These are phyloP conservation scores for Trichomonas tenax DNA, from an alignment of 208 protist species.

Conservation along the genomic window DNA sequence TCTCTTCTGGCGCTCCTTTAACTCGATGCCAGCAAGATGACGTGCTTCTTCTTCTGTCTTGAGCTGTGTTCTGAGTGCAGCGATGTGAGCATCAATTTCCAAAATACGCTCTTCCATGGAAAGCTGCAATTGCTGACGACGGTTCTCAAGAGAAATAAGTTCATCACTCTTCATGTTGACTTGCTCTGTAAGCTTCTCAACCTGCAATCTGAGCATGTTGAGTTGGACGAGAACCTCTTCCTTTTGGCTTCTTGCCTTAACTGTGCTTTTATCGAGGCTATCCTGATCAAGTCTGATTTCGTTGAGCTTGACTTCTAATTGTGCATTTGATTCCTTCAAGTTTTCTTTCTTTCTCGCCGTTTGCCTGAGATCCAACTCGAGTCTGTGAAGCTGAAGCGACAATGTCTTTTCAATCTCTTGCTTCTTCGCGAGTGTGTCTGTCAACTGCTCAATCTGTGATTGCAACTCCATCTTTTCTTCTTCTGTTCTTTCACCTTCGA, in stretches of 20 bases:
- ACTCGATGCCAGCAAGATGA: not conserved
- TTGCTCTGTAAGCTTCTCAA: conserved; percentile 10
- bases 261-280: not conserved
- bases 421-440: not conserved
- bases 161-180: conserved; percentile 12
- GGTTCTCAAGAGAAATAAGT: not conserved
- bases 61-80: not conserved
- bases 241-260: not conserved
- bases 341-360: not conserved
- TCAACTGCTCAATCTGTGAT: not conserved
- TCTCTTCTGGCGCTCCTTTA: not conserved
- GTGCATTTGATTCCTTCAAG: not conserved
- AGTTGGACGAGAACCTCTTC: not conserved
- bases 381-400: not conserved
- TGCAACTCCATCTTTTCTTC: conserved; percentile 5
- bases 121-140: not conserved
- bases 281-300: not conserved
- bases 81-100: conserved; percentile 1
- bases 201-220: not conserved
- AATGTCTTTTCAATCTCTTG: not conserved
- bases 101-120: not conserved
- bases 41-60: conserved; percentile 20
- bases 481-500: conserved; percentile 6
- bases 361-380: not conserved
- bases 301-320: not conserved